Evolutionary conservation across 139 green algal species (phyloP), one percentile per base, ranked within the genome.

Genomic region (Chlorella sorokiniana): DNA sequence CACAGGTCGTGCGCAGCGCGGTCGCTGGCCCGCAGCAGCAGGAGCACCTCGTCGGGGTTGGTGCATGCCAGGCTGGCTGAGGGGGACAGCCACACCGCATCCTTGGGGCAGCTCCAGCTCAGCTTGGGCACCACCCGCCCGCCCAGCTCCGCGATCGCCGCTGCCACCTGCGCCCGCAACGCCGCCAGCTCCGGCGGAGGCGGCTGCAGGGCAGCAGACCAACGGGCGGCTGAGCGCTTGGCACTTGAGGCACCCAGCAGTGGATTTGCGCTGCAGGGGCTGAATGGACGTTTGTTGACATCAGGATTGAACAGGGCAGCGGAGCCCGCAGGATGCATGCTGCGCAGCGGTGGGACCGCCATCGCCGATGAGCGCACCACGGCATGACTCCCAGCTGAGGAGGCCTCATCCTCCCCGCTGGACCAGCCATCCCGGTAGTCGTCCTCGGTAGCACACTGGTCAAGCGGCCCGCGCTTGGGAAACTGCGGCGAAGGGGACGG

Each of bases 21-120:
- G 86, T 98, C 95, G 40, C 94, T 98, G 85, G 89, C 92, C 83
- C 97, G 96, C 14, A 99, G 89, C 70, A 99, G 85, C 71, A 99
- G 88, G 40, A 99, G 64, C 16, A 98, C 88, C 68, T 97, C 92
- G 67, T 91, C 92, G 3, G 90, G 33, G 61, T 87, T 93, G 29
- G 33, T 84, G 86, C 94, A 97, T 42, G 83, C 79, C 33, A 91
- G 48, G 20, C 42, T 90, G 59, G 86, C 89, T 64, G 40, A 81
- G 1, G 86, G 61, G 22, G 82, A 92, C 35, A 99, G 64, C 96
- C 96, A 98, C 18, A 86, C 67, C 29, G 94, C 95, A 62, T 99
- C 96, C 80, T 89, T 94, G 5, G 96, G 96, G 35, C 82, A 90
- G 85, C 92, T 97, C 96, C 96, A 99, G 38, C 95, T 97, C 9